These are phyloP conservation scores for Gonapodya sp. DNA, from an alignment of 192 early-diverging fungal species.

Conservation along the genomic window DNA sequence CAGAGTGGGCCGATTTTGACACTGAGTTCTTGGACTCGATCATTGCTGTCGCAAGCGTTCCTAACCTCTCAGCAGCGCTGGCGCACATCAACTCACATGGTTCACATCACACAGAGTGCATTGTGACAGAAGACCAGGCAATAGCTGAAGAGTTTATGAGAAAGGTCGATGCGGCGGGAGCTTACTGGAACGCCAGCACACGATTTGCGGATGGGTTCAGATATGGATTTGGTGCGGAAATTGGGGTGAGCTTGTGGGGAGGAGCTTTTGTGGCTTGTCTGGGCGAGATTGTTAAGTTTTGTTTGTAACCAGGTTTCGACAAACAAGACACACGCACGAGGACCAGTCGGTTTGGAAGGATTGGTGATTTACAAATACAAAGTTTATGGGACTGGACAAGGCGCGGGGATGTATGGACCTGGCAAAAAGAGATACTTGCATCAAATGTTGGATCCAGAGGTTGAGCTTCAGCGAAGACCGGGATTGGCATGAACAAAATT, in stretches of 20 bases:
- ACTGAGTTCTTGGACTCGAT: conserved; percentile 86
- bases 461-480: background rate
- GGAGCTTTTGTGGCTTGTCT: background rate
- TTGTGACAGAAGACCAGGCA: conserved; percentile 68
- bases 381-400: conserved; percentile 81
- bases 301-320: conserved; percentile 64
- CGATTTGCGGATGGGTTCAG: conserved; percentile 97
- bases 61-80: conserved; percentile 66
- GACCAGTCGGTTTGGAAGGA: conserved; percentile 94
- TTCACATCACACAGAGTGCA: conserved; percentile 91
- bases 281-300: background rate
- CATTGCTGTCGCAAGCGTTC: conserved; percentile 74
- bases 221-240: conserved; percentile 97
- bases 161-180: conserved; percentile 91
- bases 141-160: conserved; percentile 80
- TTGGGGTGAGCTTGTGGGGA: conserved; percentile 58
- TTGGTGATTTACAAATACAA: conserved; percentile 98
- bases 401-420: conserved; percentile 66
- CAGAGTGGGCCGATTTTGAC: conserved; percentile 56
- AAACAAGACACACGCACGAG: conserved; percentile 98
- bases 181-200: conserved; percentile 93
- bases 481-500: background rate
- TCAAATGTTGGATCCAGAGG: background rate
- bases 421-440: conserved; percentile 70
- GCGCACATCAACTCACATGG: conserved; percentile 89